Conservation (phyloP, 208 protist genomes). For the Leishmania martiniquensis region DNA sequence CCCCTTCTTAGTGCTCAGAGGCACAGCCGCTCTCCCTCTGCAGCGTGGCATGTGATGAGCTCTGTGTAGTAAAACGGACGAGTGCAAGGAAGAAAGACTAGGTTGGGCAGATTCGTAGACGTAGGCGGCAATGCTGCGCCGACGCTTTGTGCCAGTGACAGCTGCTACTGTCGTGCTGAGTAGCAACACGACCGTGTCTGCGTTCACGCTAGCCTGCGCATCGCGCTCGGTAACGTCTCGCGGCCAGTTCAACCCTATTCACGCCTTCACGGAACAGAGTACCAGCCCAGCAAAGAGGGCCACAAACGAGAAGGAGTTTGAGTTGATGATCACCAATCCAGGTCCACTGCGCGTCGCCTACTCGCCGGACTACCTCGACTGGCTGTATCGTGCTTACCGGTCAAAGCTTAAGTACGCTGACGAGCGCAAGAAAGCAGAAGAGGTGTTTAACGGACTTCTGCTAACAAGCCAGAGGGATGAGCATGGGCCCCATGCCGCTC, state of each 20-base stretch:
- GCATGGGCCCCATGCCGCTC: slow-evolving; percentile 4
- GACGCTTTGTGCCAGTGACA: background rate
- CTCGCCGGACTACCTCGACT: slow-evolving; percentile 89
- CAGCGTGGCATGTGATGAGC: background rate
- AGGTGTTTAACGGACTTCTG: slow-evolving; percentile 62
- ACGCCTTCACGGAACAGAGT: slow-evolving; percentile 62
- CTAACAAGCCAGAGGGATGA: slow-evolving; percentile 27
- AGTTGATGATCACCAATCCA: slow-evolving; percentile 78
- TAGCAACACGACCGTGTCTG: background rate
- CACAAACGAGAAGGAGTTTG: slow-evolving; percentile 61
- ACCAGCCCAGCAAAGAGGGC: slow-evolving; percentile 37
- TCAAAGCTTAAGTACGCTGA: slow-evolving; percentile 59
- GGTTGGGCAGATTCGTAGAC: background rate
- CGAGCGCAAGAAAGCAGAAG: slow-evolving; percentile 55
- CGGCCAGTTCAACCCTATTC: slow-evolving; percentile 87
- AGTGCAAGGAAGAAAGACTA: background rate
- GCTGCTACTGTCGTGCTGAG: background rate
- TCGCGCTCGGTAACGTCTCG: slow-evolving; percentile 59
- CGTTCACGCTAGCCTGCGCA: background rate
- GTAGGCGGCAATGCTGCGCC: slow-evolving; percentile 6
- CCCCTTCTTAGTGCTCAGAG: background rate
- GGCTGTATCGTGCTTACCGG: slow-evolving; percentile 81
- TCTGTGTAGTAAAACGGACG: background rate
- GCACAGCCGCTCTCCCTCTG: background rate
- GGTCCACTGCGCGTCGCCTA: slow-evolving; percentile 81